Percentiles rank a stretch among this genome's conserved stretches.
Evolutionary conservation across 208 protist genomes (phyloP).

Genomic region (Leishmania gerbilli): DNA sequence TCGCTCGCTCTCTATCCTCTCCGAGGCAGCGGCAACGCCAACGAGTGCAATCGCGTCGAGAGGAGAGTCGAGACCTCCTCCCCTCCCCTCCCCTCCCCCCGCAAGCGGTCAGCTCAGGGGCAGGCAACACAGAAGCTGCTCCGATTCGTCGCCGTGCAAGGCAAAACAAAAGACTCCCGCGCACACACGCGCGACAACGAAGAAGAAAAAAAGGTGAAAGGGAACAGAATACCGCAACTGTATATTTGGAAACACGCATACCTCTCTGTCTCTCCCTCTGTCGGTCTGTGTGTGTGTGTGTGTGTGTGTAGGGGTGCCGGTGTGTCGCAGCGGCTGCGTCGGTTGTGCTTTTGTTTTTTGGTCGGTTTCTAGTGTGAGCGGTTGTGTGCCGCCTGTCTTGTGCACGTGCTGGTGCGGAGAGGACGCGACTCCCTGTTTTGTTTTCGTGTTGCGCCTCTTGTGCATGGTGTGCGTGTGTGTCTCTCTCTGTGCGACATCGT

Average conservation of each 20-base stretch:
- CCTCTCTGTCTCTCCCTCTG: too few relatives aligned
- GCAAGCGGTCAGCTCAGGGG: background rate
- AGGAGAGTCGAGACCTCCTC: background rate
- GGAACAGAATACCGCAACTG: background rate
- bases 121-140: background rate
- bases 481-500: background rate
- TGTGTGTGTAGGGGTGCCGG: background rate
- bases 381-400: background rate
- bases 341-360: background rate
- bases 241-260: background rate
- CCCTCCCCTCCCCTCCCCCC: too few relatives aligned
- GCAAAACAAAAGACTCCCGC: background rate
- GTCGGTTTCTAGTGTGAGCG: background rate
- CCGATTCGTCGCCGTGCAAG: background rate
- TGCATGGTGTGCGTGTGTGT: background rate
- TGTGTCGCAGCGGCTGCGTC: background rate
- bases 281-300: background rate
- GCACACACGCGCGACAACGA: background rate
- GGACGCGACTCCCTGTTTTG: background rate
- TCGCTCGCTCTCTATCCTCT: background rate
- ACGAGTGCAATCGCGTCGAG: background rate
- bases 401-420: background rate
- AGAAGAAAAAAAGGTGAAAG: background rate
- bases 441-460: slow-evolving; percentile 3
- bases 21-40: background rate